phyloP scores from a whole-genome alignment of 2,329 filamentous ascomycete species.

The Verticillium nonalfalfae region DNA sequence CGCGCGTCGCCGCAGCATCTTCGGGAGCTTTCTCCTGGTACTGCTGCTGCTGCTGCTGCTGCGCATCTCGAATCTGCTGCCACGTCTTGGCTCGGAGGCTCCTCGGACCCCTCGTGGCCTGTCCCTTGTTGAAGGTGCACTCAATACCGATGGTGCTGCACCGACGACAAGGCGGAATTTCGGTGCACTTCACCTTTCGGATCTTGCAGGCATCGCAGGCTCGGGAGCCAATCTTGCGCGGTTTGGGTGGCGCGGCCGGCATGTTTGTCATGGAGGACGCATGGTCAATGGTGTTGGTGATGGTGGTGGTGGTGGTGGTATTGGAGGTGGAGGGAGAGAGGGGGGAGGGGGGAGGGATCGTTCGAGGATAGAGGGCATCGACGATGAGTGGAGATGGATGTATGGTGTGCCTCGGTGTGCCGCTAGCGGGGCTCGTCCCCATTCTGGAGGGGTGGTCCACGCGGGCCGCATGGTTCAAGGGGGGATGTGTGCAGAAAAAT shows the following conservation, averaged over 20 bases:
- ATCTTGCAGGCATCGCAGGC: conserved; percentile 48
- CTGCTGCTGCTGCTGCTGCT: conserved; percentile 10
- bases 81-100: conserved; percentile 37
- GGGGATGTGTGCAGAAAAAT: not conserved
- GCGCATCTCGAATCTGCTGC: conserved; percentile 28
- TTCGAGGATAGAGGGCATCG: not conserved
- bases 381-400: not conserved
- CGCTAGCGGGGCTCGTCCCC: not conserved
- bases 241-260: conserved; percentile 2
- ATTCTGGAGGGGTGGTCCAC: not conserved
- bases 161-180: conserved; percentile 36
- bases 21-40: not conserved
- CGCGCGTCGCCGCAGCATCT: not conserved
- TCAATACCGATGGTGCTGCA: conserved; percentile 36
- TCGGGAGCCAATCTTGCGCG: conserved; percentile 27
- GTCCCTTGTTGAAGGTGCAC: conserved; percentile 42
- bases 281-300: too few relatives aligned
- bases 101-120: conserved; percentile 37
- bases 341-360: not conserved
- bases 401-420: not conserved
- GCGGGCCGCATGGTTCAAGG: not conserved
- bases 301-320: not conserved
- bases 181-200: conserved; percentile 44
- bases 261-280: conserved; percentile 2
- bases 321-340: not conserved